Evolutionary conservation across 208 protist species (phyloP).

Genomic region (Trypanosoma rangeli): DNA sequence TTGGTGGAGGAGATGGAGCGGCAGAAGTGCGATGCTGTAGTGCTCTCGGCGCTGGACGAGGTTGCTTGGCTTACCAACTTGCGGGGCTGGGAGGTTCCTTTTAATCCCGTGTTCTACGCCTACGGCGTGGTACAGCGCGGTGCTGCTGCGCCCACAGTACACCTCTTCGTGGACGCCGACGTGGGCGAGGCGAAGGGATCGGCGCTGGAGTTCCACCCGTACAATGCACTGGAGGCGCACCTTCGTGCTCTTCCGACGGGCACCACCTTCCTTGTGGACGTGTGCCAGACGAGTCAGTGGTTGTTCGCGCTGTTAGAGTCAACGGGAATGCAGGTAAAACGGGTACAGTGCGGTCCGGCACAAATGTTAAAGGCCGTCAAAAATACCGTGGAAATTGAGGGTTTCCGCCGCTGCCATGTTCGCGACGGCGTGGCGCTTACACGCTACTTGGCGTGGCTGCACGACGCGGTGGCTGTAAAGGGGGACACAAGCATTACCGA

Average conservation of each 20-base stretch:
- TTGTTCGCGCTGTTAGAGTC: constrained; percentile 44
- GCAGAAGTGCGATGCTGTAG: constrained; percentile 51
- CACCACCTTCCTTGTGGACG: constrained; percentile 64
- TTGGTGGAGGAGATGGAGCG: constrained; percentile 52
- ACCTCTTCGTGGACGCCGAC: constrained; percentile 31
- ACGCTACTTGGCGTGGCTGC: constrained; percentile 92
- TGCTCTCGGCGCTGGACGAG: constrained; percentile 92
- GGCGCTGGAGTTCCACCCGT: constrained; percentile 63
- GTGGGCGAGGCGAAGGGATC: constrained; percentile 17
- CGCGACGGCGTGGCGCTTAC: constrained; percentile 93
- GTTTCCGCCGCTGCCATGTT: constrained; percentile 91
- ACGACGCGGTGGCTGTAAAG: constrained; percentile 56
- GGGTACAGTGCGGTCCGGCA: constrained; percentile 62
- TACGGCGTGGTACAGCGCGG: constrained; percentile 69
- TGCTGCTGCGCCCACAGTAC: constrained; percentile 11
- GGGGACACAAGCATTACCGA: constrained; percentile 83
- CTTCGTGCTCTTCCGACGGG: constrained; percentile 37
- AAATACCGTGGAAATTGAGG: constrained; percentile 89
- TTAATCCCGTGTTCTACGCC: constrained; percentile 91
- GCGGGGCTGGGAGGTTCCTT: constrained; percentile 82
- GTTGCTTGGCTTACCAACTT: constrained; percentile 93
- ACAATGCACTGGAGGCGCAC: constrained; percentile 65
- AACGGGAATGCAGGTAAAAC: constrained; percentile 32
- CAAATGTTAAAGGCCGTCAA: constrained; percentile 91
- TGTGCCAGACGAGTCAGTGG: constrained; percentile 71